phyloP scores from a whole-genome alignment of 192 early-diverging fungal genomes.

The Rhizophagus clarus region DNA sequence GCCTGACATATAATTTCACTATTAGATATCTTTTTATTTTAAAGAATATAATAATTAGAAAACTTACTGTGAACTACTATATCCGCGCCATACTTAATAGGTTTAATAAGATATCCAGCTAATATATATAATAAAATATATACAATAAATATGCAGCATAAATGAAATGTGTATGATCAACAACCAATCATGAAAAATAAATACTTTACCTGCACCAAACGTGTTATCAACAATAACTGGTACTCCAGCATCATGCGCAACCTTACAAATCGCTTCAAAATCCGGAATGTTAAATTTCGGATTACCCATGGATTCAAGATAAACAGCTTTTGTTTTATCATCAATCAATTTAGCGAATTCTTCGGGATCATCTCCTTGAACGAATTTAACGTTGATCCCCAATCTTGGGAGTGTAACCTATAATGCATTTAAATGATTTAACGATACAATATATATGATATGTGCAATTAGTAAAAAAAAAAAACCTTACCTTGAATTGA shows the following conservation, averaged over 20 bases:
- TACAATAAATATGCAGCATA: neutral
- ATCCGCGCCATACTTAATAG: conserved; percentile 92
- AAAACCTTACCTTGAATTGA: neutral
- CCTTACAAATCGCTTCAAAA: conserved; percentile 77
- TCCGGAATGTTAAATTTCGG: conserved; percentile 90
- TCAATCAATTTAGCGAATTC: conserved; percentile 83
- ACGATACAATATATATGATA: neutral
- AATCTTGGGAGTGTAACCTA: conserved; percentile 65
- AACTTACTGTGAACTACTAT: conserved; percentile 79
- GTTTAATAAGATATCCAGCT: conserved; percentile 75
- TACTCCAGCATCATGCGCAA: conserved; percentile 79
- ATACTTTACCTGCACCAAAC: conserved; percentile 73
- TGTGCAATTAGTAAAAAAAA: neutral
- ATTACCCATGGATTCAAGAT: conserved; percentile 91
- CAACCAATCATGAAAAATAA: too few species aligned
- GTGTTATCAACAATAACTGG: conserved; percentile 97
- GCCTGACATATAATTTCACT: too few species aligned
- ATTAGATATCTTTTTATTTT: too few species aligned
- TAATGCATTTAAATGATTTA: neutral
- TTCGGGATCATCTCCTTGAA: conserved; percentile 69
- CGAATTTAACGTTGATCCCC: conserved; percentile 84
- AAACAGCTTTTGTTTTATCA: conserved; percentile 87
- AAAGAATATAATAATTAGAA: too few species aligned
- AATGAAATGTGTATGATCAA: too few species aligned
- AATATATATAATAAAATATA: neutral